Evolutionary conservation across 2,329 filamentous ascomycete genomes (phyloP).

Genomic region (Ophiosphaerella herpotricha): DNA sequence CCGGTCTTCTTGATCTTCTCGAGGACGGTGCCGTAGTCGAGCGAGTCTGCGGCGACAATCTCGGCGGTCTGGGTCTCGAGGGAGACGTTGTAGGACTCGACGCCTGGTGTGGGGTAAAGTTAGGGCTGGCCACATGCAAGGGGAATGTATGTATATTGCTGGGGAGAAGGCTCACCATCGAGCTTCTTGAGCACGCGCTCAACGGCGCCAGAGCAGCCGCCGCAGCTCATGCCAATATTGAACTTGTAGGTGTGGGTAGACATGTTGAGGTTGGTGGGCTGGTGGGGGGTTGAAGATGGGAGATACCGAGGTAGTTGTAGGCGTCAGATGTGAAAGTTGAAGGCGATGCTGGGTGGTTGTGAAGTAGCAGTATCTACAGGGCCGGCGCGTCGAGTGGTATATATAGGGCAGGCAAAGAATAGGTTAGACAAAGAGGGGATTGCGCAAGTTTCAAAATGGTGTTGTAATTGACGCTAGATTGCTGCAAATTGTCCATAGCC

Average conservation of each 20-base stretch:
- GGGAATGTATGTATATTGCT: conserved; percentile 2
- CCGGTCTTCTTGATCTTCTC: conserved; percentile 93
- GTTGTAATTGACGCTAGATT: conserved; percentile 39
- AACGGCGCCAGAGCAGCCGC: conserved; percentile 93
- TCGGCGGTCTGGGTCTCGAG: conserved; percentile 84
- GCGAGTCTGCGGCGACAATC: conserved; percentile 69
- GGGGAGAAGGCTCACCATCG: conserved; percentile 65
- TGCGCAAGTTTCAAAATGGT: conserved; percentile 42
- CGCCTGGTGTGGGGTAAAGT: conserved; percentile 58
- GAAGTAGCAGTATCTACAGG: conserved; percentile 3
- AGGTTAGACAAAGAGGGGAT: conserved; percentile 16
- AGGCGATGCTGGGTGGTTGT: conserved; percentile 2
- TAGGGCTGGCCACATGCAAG: conserved; percentile 10
- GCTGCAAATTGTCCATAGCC: conserved; percentile 32
- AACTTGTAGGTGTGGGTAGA: conserved; percentile 85
- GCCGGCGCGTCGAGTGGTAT: conserved; percentile 8
- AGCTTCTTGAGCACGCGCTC: conserved; percentile 91
- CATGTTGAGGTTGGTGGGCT: conserved; percentile 56
- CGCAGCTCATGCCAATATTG: conserved; percentile 90
- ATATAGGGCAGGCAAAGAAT: conserved; percentile 18
- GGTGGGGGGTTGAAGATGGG: conserved; percentile 1
- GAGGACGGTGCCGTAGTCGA: conserved; percentile 81
- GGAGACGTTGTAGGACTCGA: conserved; percentile 84
- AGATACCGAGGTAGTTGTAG: not conserved
- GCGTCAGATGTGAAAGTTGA: conserved; percentile 10